Base-by-base conservation (phyloP, 2,329 filamentous ascomycete species). In the Shiraia bambusicola region DNA sequence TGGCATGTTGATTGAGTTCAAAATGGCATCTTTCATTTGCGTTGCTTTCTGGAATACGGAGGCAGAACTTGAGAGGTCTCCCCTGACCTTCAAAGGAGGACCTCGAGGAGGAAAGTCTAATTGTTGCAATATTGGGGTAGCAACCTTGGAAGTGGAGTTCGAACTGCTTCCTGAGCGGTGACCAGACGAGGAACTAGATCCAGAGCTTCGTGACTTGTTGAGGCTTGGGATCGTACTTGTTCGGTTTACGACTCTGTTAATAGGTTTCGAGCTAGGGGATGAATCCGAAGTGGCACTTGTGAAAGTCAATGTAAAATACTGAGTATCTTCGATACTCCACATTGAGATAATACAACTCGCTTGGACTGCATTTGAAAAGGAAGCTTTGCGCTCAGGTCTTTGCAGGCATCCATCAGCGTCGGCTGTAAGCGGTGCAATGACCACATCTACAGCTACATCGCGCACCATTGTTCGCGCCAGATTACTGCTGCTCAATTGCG, bases 271-370 rank as follows among this genome's bases (percentile, higher is more conserved):
- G 22, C 27, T 53, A 16, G 38, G 45, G 16, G 40, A 24, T 24
- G 47, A 6, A 2, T 52, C 49, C 15, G 51, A 28, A 34, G 54
- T 54, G 12, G 80, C 77, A 47, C 77, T 82, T 9, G 86, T 90
- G 47, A 91, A 90, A 0, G 85, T 88, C 43, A 90, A 70, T 2
- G 84, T 89, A 59, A 83, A 90, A 65, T 84, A 89, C 8, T 77
- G 80, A 52, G 83, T 78, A 14, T 77, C 75, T 29, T 86, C 80
- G 28, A 86, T 79, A n/a, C 79, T 73, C 83, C 86, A 91, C 6
- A 87, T 79, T 1, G 83, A 86, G 15, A 90, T 80, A 33, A 89
- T 87, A 83, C 90, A 87, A 50, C 84, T 85, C 15, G 86, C 83
- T 49, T 80, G 80, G 0, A 81, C 65, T 24, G 75, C 69, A 24